Base-by-base conservation (phyloP, 306 rosid genomes). In the Macrotyloma uniflorum region DNA sequence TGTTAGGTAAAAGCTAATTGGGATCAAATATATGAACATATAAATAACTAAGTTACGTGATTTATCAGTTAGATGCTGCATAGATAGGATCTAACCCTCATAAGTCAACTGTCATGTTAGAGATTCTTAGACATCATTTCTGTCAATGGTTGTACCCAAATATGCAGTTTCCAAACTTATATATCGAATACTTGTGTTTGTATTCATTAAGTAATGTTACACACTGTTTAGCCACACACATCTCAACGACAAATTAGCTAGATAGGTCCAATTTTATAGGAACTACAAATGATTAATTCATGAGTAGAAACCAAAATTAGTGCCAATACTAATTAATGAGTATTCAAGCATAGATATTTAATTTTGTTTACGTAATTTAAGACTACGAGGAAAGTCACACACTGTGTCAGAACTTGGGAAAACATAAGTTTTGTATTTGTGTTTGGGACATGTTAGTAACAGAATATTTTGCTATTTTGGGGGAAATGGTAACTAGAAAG, bases 81-180 rank as follows among this genome's bases (percentile, higher is more conserved):
- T 65, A 36, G 28, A 57, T 57, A 59, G 72, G 61, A 32, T 46
- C 23, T 13, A 75, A 6, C 47, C 24, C 33, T 62, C 79, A 62
- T 4, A 20, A 62, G 61, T 20, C 70, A 59, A 62, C 79, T 75
- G 2, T 4, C 33, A 1, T 46, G 70, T 46, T 1, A 75, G 36
- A 75, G 50, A 75, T 46, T 32, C 47, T 28, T 12, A 13, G 7
- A 36, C 46, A 20, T 43, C 28, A 45, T 43, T 43, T 28, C 70
- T 26, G 4, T 32, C 62, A 46, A 42, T 24, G n/a, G 35, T 28
- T 45, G 42, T 40, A 26, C 19, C 12, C 63, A 51, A 50, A 70
- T 1, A n/a, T 61, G 43, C 5, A 26, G 12, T 3, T 7, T 24
- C 8, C 0, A 33, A 0, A 38, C 1, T 50, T 6, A 42, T 3